A percentile compares a stretch with the other conserved stretches of the same genome.
phyloP scores from a whole-genome alignment of 352 stramenopile genomes.

The Globisporangium irregulare region DNA sequence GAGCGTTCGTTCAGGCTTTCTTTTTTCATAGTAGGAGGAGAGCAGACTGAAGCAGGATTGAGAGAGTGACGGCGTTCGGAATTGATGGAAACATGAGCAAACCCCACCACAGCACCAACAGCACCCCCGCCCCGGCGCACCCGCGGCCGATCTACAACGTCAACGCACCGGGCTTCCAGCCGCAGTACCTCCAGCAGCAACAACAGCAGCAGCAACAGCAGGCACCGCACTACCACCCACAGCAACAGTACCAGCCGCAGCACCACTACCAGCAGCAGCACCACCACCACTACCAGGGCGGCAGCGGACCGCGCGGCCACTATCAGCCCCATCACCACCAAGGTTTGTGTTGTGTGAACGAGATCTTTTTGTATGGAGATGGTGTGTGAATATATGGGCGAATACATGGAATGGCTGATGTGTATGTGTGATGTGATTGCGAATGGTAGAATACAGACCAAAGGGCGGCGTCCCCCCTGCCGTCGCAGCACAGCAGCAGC shows the following conservation, averaged over 20 bases:
- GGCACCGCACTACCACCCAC: conserved; percentile 32
- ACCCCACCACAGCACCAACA: conserved; percentile 30
- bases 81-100: conserved; percentile 51
- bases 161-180: conserved; percentile 35
- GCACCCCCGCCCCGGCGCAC: conserved; percentile 14
- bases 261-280: conserved; percentile 34
- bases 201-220: conserved; percentile 35
- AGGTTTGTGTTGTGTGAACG: conserved; percentile 20
- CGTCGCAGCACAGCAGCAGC: conserved; percentile 11
- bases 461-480: conserved; percentile 10
- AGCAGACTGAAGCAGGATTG: not conserved
- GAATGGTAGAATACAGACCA: conserved; percentile 20
- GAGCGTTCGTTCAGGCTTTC: conserved; percentile 8
- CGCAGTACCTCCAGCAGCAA: conserved; percentile 32
- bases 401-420: not conserved
- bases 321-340: conserved; percentile 40
- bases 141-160: conserved; percentile 26
- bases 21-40: not conserved
- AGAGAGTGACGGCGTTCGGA: not conserved
- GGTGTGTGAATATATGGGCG: not conserved
- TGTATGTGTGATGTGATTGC: not conserved
- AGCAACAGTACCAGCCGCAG: conserved; percentile 4
- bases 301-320: conserved; percentile 30
- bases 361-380: conserved; percentile 4
- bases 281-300: conserved; percentile 30